Conservation (phyloP, 495 filamentous ascomycete species). For the Podospora fimiseda region DNA sequence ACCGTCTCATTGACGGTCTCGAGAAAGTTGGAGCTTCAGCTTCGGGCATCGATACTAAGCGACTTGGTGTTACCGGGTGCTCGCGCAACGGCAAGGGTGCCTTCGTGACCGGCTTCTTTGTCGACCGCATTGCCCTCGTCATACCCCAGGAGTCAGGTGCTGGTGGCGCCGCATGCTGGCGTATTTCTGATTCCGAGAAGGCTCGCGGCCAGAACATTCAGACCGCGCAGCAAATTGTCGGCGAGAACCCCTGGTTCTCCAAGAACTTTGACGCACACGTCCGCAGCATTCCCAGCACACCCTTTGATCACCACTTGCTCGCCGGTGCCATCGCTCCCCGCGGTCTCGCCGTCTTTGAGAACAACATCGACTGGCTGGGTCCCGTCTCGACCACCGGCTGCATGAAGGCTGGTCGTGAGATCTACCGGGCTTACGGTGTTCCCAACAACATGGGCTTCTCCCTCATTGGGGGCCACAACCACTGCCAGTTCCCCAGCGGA, state of each 20-base stretch:
- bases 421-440: slow-evolving; percentile 47
- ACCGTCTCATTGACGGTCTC: slow-evolving; percentile 47
- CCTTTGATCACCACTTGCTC: slow-evolving; percentile 48
- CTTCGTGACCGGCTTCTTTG: slow-evolving; percentile 44
- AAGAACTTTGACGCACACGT: slow-evolving; percentile 36
- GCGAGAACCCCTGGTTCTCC: slow-evolving; percentile 50
- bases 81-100: slow-evolving; percentile 53
- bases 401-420: slow-evolving; percentile 47
- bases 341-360: slow-evolving; percentile 45
- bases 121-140: slow-evolving; percentile 47
- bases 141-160: slow-evolving; percentile 51
- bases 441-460: slow-evolving; percentile 50
- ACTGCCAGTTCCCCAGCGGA: slow-evolving; percentile 49
- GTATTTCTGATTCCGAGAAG: slow-evolving; percentile 43
- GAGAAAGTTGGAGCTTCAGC: slow-evolving; percentile 37
- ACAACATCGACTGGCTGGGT: slow-evolving; percentile 52
- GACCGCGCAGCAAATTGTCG: slow-evolving; percentile 44
- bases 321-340: slow-evolving; percentile 43
- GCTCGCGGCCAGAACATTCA: slow-evolving; percentile 48
- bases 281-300: slow-evolving; percentile 31
- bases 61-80: slow-evolving; percentile 47
- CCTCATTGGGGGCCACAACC: slow-evolving; percentile 45
- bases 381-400: slow-evolving; percentile 46
- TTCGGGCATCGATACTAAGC: slow-evolving; percentile 44
- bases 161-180: slow-evolving; percentile 49